Percentiles rank a stretch among this genome's conserved stretches.
These are phyloP conservation scores for Mycosphaerella sp. DNA, from an alignment of 2,329 filamentous ascomycete species.

Conservation along the genomic window DNA sequence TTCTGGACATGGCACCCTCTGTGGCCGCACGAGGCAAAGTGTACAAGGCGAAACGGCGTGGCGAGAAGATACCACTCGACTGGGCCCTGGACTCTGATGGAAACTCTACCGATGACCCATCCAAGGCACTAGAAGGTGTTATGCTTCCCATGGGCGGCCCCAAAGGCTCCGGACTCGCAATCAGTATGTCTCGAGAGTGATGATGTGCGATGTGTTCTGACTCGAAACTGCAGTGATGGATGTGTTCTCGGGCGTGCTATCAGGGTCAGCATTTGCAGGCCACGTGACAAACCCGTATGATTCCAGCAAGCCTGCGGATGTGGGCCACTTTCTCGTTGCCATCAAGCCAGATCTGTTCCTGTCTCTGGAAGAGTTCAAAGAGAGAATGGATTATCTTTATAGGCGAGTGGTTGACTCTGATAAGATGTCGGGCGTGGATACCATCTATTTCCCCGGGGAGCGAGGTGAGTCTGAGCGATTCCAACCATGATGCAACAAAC, in stretches of 20 bases:
- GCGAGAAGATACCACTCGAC: constrained; percentile 61
- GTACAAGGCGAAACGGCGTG: constrained; percentile 60
- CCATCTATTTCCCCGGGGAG: constrained; percentile 54
- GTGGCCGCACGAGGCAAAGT: constrained; percentile 67
- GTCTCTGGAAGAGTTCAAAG: constrained; percentile 30
- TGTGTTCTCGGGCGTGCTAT: constrained; percentile 73
- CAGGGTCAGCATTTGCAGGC: constrained; percentile 71
- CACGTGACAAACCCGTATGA: constrained; percentile 67
- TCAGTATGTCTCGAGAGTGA: constrained; percentile 40
- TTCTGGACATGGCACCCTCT: constrained; percentile 67
- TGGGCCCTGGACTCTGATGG: constrained; percentile 73
- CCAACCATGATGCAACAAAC: no score
- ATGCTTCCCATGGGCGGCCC: constrained; percentile 84
- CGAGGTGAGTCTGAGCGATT: constrained; percentile 27
- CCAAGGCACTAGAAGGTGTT: constrained; percentile 63
- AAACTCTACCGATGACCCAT: constrained; percentile 49
- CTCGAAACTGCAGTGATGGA: constrained; percentile 53
- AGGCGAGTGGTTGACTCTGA: constrained; percentile 48
- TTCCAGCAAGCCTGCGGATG: constrained; percentile 48
- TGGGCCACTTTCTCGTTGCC: constrained; percentile 34
- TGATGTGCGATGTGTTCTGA: constrained; percentile 1
- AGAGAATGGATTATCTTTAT: constrained; percentile 53
- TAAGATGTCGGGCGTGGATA: constrained; percentile 48
- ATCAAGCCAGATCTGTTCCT: constrained; percentile 36
- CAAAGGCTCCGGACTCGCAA: constrained; percentile 67